A percentile compares a stretch with the other conserved stretches of the same genome.
phyloP scores from a whole-genome alignment of 306 rosid genomes.

The Lotus japonicus region DNA sequence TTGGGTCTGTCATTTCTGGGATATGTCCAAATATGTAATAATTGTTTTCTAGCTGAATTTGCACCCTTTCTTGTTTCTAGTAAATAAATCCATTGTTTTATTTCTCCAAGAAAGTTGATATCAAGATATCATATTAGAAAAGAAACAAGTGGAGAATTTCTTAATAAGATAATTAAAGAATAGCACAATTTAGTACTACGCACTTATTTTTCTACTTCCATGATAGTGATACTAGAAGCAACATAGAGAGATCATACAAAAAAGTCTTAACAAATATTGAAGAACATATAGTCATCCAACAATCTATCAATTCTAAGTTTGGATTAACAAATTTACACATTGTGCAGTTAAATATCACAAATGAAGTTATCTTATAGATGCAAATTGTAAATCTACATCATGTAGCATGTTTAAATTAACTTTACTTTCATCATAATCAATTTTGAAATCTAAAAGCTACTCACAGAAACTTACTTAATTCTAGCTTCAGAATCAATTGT shows the following conservation, averaged over 20 bases:
- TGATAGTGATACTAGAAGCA: background rate
- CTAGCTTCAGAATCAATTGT: too few relatives aligned
- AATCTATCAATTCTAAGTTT: too few relatives aligned
- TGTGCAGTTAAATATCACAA: background rate
- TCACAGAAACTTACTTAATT: too few relatives aligned
- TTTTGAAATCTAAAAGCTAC: too few relatives aligned
- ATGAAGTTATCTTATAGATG: too few relatives aligned
- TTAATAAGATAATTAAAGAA: background rate
- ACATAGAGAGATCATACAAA: background rate
- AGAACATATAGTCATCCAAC: too few relatives aligned
- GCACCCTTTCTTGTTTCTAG: background rate
- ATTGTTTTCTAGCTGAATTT: slow-evolving; percentile 9
- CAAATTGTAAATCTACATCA: too few relatives aligned
- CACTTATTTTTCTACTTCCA: background rate
- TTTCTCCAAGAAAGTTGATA: background rate
- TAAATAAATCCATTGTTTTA: background rate
- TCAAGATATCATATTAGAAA: background rate
- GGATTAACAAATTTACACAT: background rate
- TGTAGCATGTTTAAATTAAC: too few relatives aligned
- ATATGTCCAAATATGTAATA: slow-evolving; percentile 9
- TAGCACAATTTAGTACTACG: slow-evolving; percentile 1
- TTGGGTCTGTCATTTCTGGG: background rate
- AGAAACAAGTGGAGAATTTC: background rate
- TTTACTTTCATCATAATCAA: too few relatives aligned
- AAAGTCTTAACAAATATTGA: too few relatives aligned